A percentile compares a stretch with the other conserved stretches of the same genome.
These are phyloP conservation scores for Rhodocollybia butyracea DNA, from an alignment of 768 basidiomycete genomes.

Conservation along the genomic window DNA sequence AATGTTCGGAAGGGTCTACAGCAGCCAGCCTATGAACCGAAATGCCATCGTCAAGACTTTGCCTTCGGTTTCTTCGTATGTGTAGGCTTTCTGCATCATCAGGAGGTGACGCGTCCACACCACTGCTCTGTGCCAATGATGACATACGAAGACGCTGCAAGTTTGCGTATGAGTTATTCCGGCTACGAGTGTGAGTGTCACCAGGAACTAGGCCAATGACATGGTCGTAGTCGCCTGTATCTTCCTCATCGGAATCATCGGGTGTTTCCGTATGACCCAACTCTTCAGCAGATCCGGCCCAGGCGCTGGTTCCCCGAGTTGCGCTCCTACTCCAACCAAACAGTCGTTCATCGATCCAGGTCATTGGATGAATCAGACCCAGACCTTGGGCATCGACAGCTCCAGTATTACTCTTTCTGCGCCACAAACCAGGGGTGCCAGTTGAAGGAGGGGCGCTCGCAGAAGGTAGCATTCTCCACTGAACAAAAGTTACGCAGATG, in stretches of 20 bases:
- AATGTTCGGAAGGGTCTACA: conserved; percentile 54
- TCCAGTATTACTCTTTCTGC: conserved; percentile 75
- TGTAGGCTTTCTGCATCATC: conserved; percentile 40
- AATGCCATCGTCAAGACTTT: conserved; percentile 64
- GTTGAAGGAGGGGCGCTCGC: conserved; percentile 81
- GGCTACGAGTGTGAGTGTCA: conserved; percentile 49
- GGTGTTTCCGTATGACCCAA: conserved; percentile 65
- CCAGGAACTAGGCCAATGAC: conserved; percentile 64
- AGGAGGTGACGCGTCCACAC: conserved; percentile 11
- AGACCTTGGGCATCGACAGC: conserved; percentile 85
- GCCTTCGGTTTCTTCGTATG: conserved; percentile 42
- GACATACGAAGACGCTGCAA: conserved; percentile 61
- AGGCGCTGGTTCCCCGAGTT: conserved; percentile 79
- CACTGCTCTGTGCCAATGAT: conserved; percentile 13
- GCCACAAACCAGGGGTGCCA: conserved; percentile 70
- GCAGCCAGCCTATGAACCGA: conserved; percentile 60
- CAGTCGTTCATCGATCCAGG: conserved; percentile 90
- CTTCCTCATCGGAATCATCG: conserved; percentile 82
- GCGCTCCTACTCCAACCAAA: conserved; percentile 89
- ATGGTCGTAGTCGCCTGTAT: conserved; percentile 89
- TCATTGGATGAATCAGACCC: conserved; percentile 87
- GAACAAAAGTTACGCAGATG: background rate
- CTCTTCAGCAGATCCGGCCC: conserved; percentile 65
- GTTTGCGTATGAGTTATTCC: conserved; percentile 78
- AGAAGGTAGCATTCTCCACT: conserved; percentile 85